Evolutionary conservation across 73 alveolate genomes (phyloP).

Genomic region (Paramecium pentaurelia): DNA sequence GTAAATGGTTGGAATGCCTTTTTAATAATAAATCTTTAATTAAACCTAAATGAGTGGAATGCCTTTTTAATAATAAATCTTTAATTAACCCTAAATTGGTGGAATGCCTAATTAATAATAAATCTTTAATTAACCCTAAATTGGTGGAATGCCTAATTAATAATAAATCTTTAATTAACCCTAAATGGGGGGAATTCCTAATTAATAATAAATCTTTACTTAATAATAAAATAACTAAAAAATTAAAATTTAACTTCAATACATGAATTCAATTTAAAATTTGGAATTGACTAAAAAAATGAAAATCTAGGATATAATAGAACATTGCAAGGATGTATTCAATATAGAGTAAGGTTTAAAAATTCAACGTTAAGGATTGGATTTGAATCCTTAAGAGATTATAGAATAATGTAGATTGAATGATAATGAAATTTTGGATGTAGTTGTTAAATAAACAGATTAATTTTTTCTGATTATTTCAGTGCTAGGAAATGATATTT

Average conservation of each 20-base stretch:
- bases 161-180: neutral
- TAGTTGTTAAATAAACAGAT: neutral
- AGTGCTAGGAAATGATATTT: neutral
- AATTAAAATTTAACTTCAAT: neutral
- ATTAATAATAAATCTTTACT: neutral
- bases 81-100: too few species aligned
- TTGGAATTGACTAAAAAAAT: neutral
- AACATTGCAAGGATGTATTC: neutral
- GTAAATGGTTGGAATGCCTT: neutral
- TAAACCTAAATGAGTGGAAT: too few species aligned
- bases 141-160: too few species aligned
- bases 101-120: too few species aligned
- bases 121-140: too few species aligned
- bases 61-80: too few species aligned
- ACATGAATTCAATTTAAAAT: neutral
- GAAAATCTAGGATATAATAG: neutral
- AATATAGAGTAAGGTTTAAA: neutral
- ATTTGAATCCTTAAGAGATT: neutral
- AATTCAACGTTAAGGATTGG: neutral
- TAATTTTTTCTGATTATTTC: neutral
- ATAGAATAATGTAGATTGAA: neutral
- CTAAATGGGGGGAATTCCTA: neutral
- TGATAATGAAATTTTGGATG: neutral
- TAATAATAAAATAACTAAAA: neutral
- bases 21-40: too few species aligned